These are phyloP conservation scores for Metschnikowia dekortorum DNA, from an alignment of 805 yeast species.

Conservation along the genomic window DNA sequence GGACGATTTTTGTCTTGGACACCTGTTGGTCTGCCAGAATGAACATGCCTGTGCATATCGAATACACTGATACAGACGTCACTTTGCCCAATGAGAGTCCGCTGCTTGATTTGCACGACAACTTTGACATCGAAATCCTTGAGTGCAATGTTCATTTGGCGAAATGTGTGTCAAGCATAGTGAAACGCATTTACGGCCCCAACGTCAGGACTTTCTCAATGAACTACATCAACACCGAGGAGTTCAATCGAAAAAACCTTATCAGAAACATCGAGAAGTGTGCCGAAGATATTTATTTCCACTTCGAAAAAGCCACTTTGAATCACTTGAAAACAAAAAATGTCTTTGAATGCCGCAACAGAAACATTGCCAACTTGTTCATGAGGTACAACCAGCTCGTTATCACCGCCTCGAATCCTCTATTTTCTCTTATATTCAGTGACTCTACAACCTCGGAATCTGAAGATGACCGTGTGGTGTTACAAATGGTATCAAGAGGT, in stretches of 20 bases:
- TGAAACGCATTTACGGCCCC: conserved; percentile 37
- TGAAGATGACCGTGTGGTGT: conserved; percentile 23
- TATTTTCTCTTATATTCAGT: conserved; percentile 29
- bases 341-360: conserved; percentile 19
- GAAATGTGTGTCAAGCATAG: conserved; percentile 34
- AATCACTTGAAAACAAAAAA: conserved; percentile 19
- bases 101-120: conserved; percentile 22
- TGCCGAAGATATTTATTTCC: conserved; percentile 24
- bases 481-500: conserved; percentile 25
- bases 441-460: conserved; percentile 17
- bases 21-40: conserved; percentile 37
- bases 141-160: conserved; percentile 38
- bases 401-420: conserved; percentile 30
- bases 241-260: conserved; percentile 34
- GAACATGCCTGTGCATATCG: conserved; percentile 37
- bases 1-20: conserved; percentile 39
- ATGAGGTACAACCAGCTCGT: conserved; percentile 34
- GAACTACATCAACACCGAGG: conserved; percentile 38
- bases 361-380: conserved; percentile 32
- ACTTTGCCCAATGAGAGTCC: conserved; percentile 36
- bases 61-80: conserved; percentile 41
- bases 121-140: conserved; percentile 26
- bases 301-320: conserved; percentile 31
- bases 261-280: conserved; percentile 28
- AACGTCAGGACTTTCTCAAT: conserved; percentile 35